Evolutionary conservation across 495 filamentous ascomycete species (phyloP), one percentile per base, ranked within the genome.

Genomic region (Penicillium subrubescens): DNA sequence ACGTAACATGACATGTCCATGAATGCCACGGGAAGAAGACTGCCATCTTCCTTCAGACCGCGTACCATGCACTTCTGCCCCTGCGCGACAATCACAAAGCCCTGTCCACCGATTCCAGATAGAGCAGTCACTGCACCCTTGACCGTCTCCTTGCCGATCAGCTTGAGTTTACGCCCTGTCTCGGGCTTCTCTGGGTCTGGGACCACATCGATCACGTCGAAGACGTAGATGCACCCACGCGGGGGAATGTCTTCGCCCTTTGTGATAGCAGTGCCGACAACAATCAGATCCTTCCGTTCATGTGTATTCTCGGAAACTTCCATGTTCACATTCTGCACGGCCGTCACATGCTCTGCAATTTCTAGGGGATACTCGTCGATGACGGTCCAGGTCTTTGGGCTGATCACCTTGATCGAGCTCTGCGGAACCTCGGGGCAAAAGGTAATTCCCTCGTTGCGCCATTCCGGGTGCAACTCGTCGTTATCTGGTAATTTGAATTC

Each of bases 1-100:
- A 96, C 90, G 74, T 94, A 94, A 77, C 91, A 93, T 79, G 91
- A 94, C 89, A 97, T 93, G 70, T 99, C 95, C 87, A 99, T 91
- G 70, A 99, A 99, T 1, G 95, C 95, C 25, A 98, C 94, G 0
- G 95, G 95, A 2, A 98, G 83, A 50, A 98, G 83, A 5, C 88
- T 90, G 2, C 92, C 90, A 68, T 99, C 95, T 77, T 98, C 95
- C 70, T 97, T 97, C 0, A 99, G 82, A 41, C 95, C 95, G 55
- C 95, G 83, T 3, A 99, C 93, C 91, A 98, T 95, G 73, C 92
- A 90, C 71, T 99, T 99, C 69, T 97, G 95, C 2, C 95, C 95
- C 72, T 99, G 96, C 0, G 93, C 93, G 15, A 90, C 89, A 43
- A 97, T 87, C 77, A 98, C 83, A 62, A 97, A 91, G 0, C 94